phyloP scores from a whole-genome alignment of 2,329 filamentous ascomycete genomes.

The Ophiostoma sp. region DNA sequence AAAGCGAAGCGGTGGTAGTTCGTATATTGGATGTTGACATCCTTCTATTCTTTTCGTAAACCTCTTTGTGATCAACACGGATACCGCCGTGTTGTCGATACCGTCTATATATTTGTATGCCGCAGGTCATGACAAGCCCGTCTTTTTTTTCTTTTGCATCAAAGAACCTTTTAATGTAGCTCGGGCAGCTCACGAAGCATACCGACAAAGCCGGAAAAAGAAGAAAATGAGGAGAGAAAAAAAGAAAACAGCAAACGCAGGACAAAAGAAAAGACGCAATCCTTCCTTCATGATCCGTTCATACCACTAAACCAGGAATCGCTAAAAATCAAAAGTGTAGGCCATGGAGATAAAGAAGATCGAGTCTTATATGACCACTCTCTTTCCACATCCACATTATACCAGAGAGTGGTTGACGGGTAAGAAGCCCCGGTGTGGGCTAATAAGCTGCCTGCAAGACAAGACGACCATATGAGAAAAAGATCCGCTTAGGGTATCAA shows the following conservation, averaged over 20 bases:
- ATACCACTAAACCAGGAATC: background rate
- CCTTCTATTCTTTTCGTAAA: constrained; percentile 16
- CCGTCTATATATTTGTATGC: constrained; percentile 16
- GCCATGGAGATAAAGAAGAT: background rate
- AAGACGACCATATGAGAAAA: constrained; percentile 13
- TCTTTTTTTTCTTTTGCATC: background rate
- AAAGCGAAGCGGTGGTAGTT: background rate
- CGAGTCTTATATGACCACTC: background rate
- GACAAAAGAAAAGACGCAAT: background rate
- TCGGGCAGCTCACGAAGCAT: background rate
- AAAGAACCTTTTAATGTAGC: background rate
- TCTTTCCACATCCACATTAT: constrained; percentile 11
- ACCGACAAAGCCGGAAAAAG: constrained; percentile 3
- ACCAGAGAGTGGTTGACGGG: background rate
- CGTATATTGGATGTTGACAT: constrained; percentile 18
- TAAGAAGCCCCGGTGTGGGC: background rate
- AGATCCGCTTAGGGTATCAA: constrained; percentile 6
- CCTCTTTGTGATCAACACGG: constrained; percentile 9
- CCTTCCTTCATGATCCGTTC: background rate
- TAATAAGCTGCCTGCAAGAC: background rate
- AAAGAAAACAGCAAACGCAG: constrained; percentile 5
- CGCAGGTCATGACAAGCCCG: constrained; percentile 6
- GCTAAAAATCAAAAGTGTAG: constrained; percentile 8
- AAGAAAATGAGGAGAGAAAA: background rate
- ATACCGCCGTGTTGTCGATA: constrained; percentile 7